Evolutionary conservation across 371 early-diverging fungal species (phyloP).

Genomic region (Mortierella sp.): DNA sequence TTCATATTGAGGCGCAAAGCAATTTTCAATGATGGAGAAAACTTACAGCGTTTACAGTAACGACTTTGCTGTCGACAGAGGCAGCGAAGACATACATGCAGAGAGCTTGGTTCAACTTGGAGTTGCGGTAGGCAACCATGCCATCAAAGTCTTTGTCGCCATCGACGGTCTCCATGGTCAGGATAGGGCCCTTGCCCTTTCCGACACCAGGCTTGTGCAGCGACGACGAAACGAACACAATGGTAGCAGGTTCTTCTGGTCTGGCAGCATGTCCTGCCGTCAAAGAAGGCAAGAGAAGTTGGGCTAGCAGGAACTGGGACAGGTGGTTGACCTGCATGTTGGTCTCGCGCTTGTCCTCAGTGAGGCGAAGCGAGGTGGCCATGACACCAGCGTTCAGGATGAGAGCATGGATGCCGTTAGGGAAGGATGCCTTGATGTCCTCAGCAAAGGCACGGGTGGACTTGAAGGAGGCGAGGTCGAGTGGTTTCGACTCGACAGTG

Average conservation of each 20-base stretch:
- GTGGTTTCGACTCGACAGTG: constrained; percentile 31
- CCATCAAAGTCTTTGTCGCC: constrained; percentile 54
- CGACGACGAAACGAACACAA: constrained; percentile 53
- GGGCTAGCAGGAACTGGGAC: constrained; percentile 55
- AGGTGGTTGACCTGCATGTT: constrained; percentile 61
- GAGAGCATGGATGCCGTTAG: constrained; percentile 43
- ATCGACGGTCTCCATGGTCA: constrained; percentile 56
- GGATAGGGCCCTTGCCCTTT: constrained; percentile 50
- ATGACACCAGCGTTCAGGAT: constrained; percentile 53
- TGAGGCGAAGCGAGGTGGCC: constrained; percentile 33
- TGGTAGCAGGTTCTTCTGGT: constrained; percentile 30
- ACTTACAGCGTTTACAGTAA: constrained; percentile 50
- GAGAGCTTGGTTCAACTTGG: constrained; percentile 39
- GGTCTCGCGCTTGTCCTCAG: constrained; percentile 54
- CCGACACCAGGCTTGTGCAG: constrained; percentile 50
- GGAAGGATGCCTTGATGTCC: constrained; percentile 34
- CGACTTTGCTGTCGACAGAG: constrained; percentile 15
- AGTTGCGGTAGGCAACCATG: constrained; percentile 50
- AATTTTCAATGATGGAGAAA: not conserved
- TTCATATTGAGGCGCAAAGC: not conserved
- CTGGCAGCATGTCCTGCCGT: constrained; percentile 21
- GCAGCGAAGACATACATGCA: constrained; percentile 40
- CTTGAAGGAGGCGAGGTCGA: constrained; percentile 43
- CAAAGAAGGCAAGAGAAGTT: constrained; percentile 46
- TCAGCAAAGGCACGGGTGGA: constrained; percentile 45